Base-by-base conservation (phyloP, 768 basidiomycete genomes). In the Artomyces pyxidatus region DNA sequence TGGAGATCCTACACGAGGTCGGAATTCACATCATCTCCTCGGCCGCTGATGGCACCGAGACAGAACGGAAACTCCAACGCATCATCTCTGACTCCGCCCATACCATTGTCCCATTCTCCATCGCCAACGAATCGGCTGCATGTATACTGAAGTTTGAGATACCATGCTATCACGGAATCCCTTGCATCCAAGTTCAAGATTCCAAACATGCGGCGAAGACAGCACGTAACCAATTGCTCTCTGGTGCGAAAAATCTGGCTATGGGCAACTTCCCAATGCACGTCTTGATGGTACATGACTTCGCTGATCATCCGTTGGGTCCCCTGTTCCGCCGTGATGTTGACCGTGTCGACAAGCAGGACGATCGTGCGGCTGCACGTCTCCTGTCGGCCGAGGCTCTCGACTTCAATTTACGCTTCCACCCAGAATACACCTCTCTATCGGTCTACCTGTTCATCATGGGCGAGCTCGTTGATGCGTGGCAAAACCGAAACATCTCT, bases 401-500 rank as follows among this genome's bases (percentile, higher is more conserved):
- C 8, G 7, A 23, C 14, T 43, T 22, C 25, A 10, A 26, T 14
- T 27, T 43, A 1, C 17, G 29, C 11, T 54, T 63, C 47, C 62
- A 66, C 0, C 59, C 25, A 9, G 7, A 68, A 3, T 39, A 58
- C 0, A 17, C 53, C 0, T 69, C 65, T 3, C 17, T 54, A 0
- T 59, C 61, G n/a, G 55, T 68, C 3, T 75, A 68, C 51, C 63
- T 74, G 3, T 75, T 74, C 48, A 51, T 73, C 19, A 19, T 53
- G 4, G 58, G 63, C 11, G 59, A 63, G 22, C 48, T 61, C 9
- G 27, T 61, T 32, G 61, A 66, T 40, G 61, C 61, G 0, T 60
- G 53, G 42, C 65, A 63, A 41, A 64, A 62, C 38, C 59, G 63
- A 1, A 42, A 27, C 12, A 58, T 62, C 17, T 23, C 38, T 4